Percentiles rank a stretch among this genome's conserved stretches.
phyloP scores from a whole-genome alignment of 352 stramenopile genomes.

The Globisporangium echinulatum region DNA sequence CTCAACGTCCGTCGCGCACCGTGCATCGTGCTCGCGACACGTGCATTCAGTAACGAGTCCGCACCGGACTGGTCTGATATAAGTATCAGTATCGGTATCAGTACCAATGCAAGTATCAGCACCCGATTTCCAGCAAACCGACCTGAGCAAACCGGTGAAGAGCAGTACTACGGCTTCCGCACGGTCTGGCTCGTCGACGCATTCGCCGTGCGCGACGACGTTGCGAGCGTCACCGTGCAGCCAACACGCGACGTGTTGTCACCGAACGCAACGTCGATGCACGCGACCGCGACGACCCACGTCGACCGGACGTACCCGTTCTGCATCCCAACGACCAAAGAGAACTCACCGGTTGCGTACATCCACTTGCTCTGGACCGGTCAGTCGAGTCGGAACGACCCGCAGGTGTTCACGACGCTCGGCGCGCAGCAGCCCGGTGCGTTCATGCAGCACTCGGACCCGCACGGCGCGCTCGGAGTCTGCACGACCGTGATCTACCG shows the following conservation, averaged over 20 bases:
- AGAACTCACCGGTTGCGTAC: conserved; percentile 91
- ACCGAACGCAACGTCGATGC: conserved; percentile 77
- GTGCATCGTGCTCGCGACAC: conserved; percentile 70
- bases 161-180: conserved; percentile 81
- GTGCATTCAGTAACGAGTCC: conserved; percentile 15
- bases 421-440: conserved; percentile 87
- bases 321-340: conserved; percentile 86
- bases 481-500: conserved; percentile 88
- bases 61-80: conserved; percentile 1
- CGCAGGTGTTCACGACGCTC: conserved; percentile 87
- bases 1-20: conserved; percentile 84
- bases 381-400: conserved; percentile 85
- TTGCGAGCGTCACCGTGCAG: conserved; percentile 55
- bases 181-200: conserved; percentile 76
- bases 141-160: conserved; percentile 90
- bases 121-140: conserved; percentile 68
- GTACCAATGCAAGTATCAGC: background rate
- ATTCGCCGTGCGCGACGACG: conserved; percentile 33
- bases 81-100: too few relatives aligned
- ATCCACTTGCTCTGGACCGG: conserved; percentile 90
- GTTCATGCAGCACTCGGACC: conserved; percentile 88
- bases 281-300: conserved; percentile 80
- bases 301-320: conserved; percentile 90
- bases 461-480: conserved; percentile 59
- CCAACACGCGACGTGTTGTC: conserved; percentile 77